Conservation (phyloP, 805 yeast species). For the Metschnikowia kunwiensis region DNA sequence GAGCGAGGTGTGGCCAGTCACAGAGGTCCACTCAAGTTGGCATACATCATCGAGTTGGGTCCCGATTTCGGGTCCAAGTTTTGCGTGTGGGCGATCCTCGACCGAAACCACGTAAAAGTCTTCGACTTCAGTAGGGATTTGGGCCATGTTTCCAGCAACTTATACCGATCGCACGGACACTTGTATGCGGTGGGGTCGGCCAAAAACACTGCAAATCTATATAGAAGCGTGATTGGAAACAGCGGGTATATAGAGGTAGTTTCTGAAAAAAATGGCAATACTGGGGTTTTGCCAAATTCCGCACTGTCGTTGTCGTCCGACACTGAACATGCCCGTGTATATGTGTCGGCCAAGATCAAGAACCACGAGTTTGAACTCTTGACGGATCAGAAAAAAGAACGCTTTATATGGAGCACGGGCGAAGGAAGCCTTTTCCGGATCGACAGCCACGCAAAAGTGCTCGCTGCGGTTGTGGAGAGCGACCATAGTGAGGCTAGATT, state of each 20-base stretch:
- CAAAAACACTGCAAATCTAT: not conserved
- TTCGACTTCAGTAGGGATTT: constrained; percentile 5
- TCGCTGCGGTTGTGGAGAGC: constrained; percentile 1
- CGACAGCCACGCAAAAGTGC: not conserved
- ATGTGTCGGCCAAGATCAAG: constrained; percentile 12
- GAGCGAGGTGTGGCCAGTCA: too few species aligned
- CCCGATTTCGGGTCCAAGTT: too few species aligned
- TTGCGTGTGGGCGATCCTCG: too few species aligned
- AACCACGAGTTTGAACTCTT: constrained; percentile 7
- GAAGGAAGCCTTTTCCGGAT: not conserved
- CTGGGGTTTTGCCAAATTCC: too few species aligned
- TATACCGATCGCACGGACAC: constrained; percentile 8
- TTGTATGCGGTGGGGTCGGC: constrained; percentile 1
- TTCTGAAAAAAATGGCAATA: too few species aligned
- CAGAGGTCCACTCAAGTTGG: not conserved
- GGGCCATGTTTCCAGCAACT: constrained; percentile 3
- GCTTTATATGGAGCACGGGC: not conserved
- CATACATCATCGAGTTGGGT: constrained; percentile 1
- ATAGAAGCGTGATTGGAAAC: constrained; percentile 19
- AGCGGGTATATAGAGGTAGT: constrained; percentile 21
- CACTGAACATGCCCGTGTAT: too few species aligned
- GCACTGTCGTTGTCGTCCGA: too few species aligned
- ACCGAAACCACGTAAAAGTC: too few species aligned
- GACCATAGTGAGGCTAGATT: constrained; percentile 8
- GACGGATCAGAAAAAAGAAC: not conserved